These are phyloP conservation scores for Penicillium decumbens DNA, from an alignment of 2,329 filamentous ascomycete species.

Conservation along the genomic window DNA sequence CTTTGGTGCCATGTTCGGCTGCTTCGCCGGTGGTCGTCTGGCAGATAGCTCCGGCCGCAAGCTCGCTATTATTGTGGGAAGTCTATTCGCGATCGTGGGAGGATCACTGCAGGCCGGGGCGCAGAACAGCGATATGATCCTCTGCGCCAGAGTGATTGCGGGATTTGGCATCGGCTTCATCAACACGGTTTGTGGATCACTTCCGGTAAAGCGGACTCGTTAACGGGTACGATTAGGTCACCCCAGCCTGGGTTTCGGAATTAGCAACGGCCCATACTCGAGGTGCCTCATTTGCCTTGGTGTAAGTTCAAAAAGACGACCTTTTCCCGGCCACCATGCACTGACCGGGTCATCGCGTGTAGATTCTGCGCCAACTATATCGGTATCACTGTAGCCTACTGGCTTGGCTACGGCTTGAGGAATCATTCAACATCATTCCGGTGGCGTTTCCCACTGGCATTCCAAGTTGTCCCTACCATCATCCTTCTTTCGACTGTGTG, in stretches of 20 bases:
- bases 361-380: no score
- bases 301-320: no score
- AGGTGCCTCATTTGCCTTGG: no score
- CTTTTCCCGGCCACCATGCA: no score
- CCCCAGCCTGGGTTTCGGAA: neutral
- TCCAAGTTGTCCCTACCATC: neutral
- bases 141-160: neutral
- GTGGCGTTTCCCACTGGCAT: neutral
- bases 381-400: neutral
- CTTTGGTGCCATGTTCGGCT: neutral
- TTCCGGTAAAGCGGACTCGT: no score
- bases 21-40: no score
- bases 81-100: neutral
- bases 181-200: neutral
- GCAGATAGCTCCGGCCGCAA: neutral
- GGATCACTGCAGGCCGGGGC: neutral
- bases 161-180: neutral
- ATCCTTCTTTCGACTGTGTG: conserved; percentile 1
- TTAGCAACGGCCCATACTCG: neutral
- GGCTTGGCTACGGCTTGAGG: neutral
- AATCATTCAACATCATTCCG: neutral
- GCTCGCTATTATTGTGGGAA: neutral
- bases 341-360: no score
- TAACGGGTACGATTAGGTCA: no score
- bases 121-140: neutral